phyloP scores from a whole-genome alignment of 805 yeast species.

The Lipomyces anomalus region DNA sequence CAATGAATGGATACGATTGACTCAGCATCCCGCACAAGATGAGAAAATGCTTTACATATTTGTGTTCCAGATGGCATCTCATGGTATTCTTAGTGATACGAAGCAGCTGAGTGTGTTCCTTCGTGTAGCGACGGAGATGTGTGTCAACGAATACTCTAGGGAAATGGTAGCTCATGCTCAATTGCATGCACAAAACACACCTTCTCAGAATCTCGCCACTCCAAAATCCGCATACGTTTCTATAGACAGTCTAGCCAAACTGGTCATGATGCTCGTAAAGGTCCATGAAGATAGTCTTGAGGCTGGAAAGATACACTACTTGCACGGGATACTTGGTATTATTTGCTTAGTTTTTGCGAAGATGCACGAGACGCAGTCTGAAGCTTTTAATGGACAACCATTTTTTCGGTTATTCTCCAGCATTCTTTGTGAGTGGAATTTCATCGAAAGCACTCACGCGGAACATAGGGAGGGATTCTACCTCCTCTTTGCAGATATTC shows the following conservation, averaged over 20 bases:
- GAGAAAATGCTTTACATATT: constrained; percentile 53
- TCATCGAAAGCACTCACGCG: constrained; percentile 35
- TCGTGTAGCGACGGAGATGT: constrained; percentile 67
- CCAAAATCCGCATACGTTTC: constrained; percentile 51
- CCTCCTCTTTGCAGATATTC: constrained; percentile 56
- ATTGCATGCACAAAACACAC: constrained; percentile 1
- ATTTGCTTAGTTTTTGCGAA: constrained; percentile 62
- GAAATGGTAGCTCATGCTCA: constrained; percentile 2
- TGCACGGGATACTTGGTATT: constrained; percentile 57
- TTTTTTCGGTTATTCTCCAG: constrained; percentile 86
- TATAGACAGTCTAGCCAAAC: constrained; percentile 74
- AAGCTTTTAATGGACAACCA: constrained; percentile 86
- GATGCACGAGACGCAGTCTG: constrained; percentile 61
- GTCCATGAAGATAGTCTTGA: constrained; percentile 43
- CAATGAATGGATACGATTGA: constrained; percentile 85
- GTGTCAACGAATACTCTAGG: constrained; percentile 42
- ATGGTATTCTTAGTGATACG: constrained; percentile 59
- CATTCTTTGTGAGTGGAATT: constrained; percentile 66
- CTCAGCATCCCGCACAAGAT: constrained; percentile 58
- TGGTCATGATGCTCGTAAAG: constrained; percentile 55
- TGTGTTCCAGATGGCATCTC: constrained; percentile 59
- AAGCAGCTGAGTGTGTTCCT: constrained; percentile 58
- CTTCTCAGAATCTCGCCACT: constrained; percentile 32
- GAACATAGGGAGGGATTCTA: constrained; percentile 50
- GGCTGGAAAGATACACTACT: constrained; percentile 39